Evolutionary conservation across 2,329 filamentous ascomycete genomes (phyloP), one percentile per base, ranked within the genome.

Genomic region (Talaromyces albobiverticillius): DNA sequence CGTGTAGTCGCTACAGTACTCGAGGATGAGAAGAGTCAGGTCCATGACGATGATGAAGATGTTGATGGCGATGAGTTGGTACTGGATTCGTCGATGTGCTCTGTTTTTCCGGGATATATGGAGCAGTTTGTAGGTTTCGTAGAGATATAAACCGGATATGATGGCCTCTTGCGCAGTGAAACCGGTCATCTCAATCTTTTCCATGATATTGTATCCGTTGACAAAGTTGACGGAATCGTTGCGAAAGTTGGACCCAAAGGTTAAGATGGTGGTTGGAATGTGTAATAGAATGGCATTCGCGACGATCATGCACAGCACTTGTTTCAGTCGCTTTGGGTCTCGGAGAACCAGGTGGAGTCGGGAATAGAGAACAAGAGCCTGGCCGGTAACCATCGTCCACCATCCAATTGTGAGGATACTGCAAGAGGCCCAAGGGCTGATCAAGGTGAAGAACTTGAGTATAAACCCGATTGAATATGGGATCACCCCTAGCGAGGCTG

Each of bases 291-390:
- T 58, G 16, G 73, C 75, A 60, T 85, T 77, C 56, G 75, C 61
- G 36, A 84, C 74, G 55, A 87, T 86, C 77, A 86, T 83, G 51
- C 64, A 73, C 0, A 84, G 70, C 0, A 83, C 77, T 10, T 73
- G 70, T 4, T 73, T 75, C 0, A 86, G 70, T 3, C 78, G 65
- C 2, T 67, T 66, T 6, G 75, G 71, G 40, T 82, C 79, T 14
- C 76, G 76, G 3, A 83, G 69, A 10, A 87, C 75, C 1, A 87
- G 72, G 62, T 86, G 82, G 0, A 87, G 74, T 6, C 84, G 76
- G 0, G 82, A 86, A 71, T 82, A 87, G 1, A 87, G 71, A 1
- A 87, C 83, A 11, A 85, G 61, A 0, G 79, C 79, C 63, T 85
- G 82, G 0, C 83, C 84, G 1, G 82, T 83, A 0, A 86, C 78